phyloP scores from a whole-genome alignment of 805 yeast species.

The Kodamaea hsintzibuensis region DNA sequence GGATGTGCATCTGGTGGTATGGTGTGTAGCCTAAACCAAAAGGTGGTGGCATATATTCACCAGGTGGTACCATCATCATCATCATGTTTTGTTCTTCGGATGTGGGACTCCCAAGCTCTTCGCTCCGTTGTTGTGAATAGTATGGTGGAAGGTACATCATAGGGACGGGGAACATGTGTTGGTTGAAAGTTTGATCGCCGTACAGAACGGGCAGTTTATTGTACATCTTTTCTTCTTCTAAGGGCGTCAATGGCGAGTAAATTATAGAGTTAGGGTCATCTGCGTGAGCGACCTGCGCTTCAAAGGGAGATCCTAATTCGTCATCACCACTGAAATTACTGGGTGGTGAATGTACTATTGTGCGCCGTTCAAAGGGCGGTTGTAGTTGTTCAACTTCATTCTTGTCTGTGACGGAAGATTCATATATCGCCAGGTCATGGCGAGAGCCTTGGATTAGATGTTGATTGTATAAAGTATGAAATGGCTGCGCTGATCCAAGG shows the following conservation, averaged over 20 bases:
- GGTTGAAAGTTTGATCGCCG: neutral
- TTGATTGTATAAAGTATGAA: neutral
- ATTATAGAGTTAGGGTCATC: neutral
- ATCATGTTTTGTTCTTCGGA: neutral
- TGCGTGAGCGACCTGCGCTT: neutral
- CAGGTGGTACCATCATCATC: neutral
- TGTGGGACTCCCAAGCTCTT: neutral
- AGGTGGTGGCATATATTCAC: neutral
- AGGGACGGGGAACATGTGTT: neutral
- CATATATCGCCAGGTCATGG: no score
- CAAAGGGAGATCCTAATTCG: neutral
- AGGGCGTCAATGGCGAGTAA: neutral
- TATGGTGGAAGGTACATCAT: neutral
- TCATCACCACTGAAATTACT: neutral
- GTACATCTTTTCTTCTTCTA: neutral
- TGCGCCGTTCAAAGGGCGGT: neutral
- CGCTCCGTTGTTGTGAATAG: neutral
- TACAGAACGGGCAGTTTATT: neutral
- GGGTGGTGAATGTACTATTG: neutral
- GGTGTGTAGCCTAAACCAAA: neutral
- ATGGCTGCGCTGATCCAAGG: neutral
- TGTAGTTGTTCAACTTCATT: neutral
- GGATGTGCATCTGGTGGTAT: neutral
- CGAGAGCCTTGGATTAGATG: no score
- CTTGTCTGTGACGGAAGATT: no score